phyloP scores from a whole-genome alignment of 2,329 filamentous ascomycete species.

The Exophiala xenobiotica region DNA sequence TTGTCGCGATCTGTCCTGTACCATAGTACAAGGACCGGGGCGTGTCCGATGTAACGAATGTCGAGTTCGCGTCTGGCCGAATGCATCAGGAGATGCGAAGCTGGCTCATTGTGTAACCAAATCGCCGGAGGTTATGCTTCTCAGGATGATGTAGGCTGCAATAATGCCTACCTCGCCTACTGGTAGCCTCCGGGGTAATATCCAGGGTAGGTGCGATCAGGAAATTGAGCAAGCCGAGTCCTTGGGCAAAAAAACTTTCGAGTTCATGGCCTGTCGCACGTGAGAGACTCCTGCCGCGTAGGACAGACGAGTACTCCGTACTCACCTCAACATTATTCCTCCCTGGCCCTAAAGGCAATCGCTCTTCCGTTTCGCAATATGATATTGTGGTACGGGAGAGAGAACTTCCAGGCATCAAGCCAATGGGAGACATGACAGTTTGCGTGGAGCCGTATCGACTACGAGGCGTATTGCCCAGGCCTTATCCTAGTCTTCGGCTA shows the following conservation, averaged over 20 bases:
- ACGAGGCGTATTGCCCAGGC: not conserved
- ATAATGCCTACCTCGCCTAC: no score
- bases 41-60: not conserved
- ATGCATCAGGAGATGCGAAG: not conserved
- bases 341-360: no score
- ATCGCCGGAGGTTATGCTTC: not conserved
- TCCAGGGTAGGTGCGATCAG: no score
- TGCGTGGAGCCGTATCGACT: not conserved
- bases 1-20: not conserved
- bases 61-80: not conserved
- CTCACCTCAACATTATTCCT: no score
- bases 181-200: no score
- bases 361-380: not conserved
- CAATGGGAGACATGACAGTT: not conserved
- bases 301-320: not conserved
- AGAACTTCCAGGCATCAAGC: not conserved
- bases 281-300: not conserved
- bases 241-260: not conserved
- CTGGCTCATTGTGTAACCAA: not conserved
- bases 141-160: no score
- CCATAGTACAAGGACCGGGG: not conserved
- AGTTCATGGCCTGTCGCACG: not conserved
- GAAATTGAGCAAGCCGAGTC: not conserved
- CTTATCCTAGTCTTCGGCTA: slow-evolving; percentile 1
- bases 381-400: not conserved